A percentile compares a stretch with the other conserved stretches of the same genome.
Evolutionary conservation across 129 eudicot genomes (phyloP).

Genomic region (Smallanthus sonchifolius): DNA sequence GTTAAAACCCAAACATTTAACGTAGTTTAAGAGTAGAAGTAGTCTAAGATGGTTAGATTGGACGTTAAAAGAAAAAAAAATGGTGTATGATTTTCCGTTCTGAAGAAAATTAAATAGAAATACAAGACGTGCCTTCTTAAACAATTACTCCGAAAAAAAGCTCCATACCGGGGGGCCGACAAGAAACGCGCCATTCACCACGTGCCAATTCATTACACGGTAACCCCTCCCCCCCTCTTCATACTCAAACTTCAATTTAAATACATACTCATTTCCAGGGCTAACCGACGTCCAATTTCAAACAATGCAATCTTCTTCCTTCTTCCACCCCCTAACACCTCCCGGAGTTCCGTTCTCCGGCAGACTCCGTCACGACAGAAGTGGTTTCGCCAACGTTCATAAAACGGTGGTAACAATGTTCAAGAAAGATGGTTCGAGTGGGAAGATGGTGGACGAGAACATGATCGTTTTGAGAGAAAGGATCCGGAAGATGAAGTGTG

Average conservation of each 20-base stretch:
- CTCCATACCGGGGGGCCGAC: too few species aligned
- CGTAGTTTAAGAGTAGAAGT: too few species aligned
- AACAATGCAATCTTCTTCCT: constrained; percentile 27
- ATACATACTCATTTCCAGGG: background rate
- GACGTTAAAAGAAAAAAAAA: too few species aligned
- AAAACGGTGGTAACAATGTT: background rate
- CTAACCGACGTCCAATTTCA: background rate
- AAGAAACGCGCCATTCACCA: too few species aligned
- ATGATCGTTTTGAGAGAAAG: constrained; percentile 56
- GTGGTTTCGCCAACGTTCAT: background rate
- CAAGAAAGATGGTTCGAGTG: constrained; percentile 13
- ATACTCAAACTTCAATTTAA: background rate
- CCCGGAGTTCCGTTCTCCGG: constrained; percentile 17
- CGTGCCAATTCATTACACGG: too few species aligned
- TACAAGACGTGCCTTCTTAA: too few species aligned
- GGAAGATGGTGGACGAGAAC: constrained; percentile 31
- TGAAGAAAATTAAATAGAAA: too few species aligned
- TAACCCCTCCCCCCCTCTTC: background rate
- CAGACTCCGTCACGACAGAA: background rate
- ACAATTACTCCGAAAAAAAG: too few species aligned
- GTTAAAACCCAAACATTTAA: too few species aligned
- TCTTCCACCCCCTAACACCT: constrained; percentile 7
- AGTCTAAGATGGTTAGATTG: too few species aligned
- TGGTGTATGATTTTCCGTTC: too few species aligned
- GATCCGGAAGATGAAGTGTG: constrained; percentile 29